Conservation (phyloP, 805 yeast genomes). For the Saccharomycopsis microspora region DNA sequence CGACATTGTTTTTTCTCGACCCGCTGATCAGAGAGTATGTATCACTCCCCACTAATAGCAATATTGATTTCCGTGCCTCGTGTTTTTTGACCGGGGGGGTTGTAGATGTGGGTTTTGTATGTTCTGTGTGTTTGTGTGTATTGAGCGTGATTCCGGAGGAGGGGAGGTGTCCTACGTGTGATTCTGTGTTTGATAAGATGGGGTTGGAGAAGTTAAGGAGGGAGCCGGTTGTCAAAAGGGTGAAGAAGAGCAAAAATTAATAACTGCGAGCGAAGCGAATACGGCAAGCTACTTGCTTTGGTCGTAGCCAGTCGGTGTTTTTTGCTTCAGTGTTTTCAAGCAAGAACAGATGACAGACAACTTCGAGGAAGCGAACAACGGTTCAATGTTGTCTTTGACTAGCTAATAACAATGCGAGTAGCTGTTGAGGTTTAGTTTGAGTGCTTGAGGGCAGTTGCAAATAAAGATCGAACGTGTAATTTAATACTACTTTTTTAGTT, state of each 20-base stretch:
- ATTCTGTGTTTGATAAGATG: conserved; percentile 57
- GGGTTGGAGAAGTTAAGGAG: conserved; percentile 46
- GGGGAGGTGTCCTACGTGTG: conserved; percentile 78
- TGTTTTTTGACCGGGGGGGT: conserved; percentile 86
- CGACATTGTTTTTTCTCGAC: conserved; percentile 77
- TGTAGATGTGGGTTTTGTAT: conserved; percentile 88
- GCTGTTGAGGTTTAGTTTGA: no score
- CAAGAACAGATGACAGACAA: no score
- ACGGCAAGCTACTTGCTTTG: no score
- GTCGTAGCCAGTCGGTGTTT: no score
- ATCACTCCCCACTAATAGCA: conserved; percentile 69
- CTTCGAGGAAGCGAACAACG: no score
- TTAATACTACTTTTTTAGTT: no score
- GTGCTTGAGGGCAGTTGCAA: no score
- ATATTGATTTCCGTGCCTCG: conserved; percentile 89
- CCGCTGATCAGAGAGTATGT: conserved; percentile 71
- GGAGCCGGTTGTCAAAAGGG: conserved; percentile 41
- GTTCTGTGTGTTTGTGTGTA: conserved; percentile 84
- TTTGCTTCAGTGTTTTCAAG: no score
- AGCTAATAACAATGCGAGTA: no score
- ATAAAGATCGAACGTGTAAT: no score
- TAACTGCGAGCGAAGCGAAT: background rate
- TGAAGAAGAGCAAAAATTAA: background rate
- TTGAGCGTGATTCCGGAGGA: conserved; percentile 58
- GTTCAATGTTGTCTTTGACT: no score